Percentiles rank a stretch among this genome's conserved stretches.
These are phyloP conservation scores for Ballota nigra DNA, from an alignment of 257 asterid genomes.

Conservation along the genomic window DNA sequence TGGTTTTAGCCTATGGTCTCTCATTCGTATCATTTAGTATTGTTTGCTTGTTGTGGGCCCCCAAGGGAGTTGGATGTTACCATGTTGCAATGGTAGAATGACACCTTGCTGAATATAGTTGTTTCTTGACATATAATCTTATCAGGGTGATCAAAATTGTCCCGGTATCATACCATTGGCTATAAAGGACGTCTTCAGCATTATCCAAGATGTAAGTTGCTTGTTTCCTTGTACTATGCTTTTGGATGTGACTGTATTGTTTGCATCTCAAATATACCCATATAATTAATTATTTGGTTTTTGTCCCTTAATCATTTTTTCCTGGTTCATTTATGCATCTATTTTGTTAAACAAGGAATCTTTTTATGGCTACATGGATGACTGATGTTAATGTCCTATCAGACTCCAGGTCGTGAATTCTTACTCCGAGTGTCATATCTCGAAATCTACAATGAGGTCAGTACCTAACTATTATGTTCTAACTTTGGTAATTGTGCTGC, in stretches of 20 bases:
- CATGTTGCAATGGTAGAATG: not conserved
- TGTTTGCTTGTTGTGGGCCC: slow-evolving; percentile 1
- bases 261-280: not conserved
- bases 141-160: slow-evolving; percentile 84
- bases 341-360: slow-evolving; percentile 6
- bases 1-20: not conserved
- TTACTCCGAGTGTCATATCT: slow-evolving; percentile 96
- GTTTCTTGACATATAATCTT: slow-evolving; percentile 22
- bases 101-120: slow-evolving; percentile 29
- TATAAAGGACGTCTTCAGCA: slow-evolving; percentile 97
- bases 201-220: slow-evolving; percentile 90
- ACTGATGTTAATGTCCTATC: slow-evolving; percentile 34
- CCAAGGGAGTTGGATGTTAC: slow-evolving; percentile 12
- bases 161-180: slow-evolving; percentile 98
- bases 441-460: slow-evolving; percentile 97
- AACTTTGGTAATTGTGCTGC: slow-evolving; percentile 6
- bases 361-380: slow-evolving; percentile 23
- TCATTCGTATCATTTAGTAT: slow-evolving; percentile 13
- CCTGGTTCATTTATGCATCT: slow-evolving; percentile 9
- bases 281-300: not conserved
- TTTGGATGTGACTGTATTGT: not conserved
- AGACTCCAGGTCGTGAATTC: slow-evolving; percentile 99
- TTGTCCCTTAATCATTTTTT: not conserved
- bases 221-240: slow-evolving; percentile 14
- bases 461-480: slow-evolving; percentile 24